Base-by-base conservation (phyloP, 768 basidiomycete genomes). In the Trametes gibbosa region DNA sequence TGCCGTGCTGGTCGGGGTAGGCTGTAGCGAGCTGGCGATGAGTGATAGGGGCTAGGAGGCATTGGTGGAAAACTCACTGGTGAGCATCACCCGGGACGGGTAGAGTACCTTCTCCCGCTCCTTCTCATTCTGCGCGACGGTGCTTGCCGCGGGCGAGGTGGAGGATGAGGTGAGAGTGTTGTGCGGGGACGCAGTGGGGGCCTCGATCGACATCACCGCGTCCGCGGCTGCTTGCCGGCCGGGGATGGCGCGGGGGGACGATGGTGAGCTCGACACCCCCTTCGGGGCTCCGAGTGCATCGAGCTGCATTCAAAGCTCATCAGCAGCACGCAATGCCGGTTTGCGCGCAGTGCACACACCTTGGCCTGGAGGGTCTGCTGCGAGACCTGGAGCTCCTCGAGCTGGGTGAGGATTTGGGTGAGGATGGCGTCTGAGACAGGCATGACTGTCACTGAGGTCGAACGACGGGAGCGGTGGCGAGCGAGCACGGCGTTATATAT, bases 1-100 rank as follows among this genome's bases (percentile, higher is more conserved):
- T 92, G 8, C 92, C 92, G 68, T 91, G 86, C 68, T 97, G 94
- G 67, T 90, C 90, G n/a, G 95, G 94, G 71, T 97, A 96, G 1
- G 93, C 79, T 82, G 61, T 23, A 16, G 35, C 21, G 29, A 4
- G 29, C 10, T 10, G 29, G 29, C 24, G 56, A 50, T 47, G 35
- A 57, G 41, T n/a, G 34, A 41, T 41, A 55, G 47, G 16, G 45
- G 52, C 19, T n/a, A 13, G 39, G 6, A 10, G 46, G 3, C 24
- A 25, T 7, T 27, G 8, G 63, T 59, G 64, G 53, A 53, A 42
- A 29, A 81, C 88, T 72, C 67, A 92, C 92, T 95, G 4, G 92
- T 92, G 21, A 96, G 77, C 58, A 92, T 78, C 25, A 95, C 89
- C 35, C 93, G 79, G 5, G 86, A 85, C 7, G 92, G 92, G 69